Base-by-base conservation (phyloP, 352 stramenopile species). In the Globisporangium megalacanthum region DNA sequence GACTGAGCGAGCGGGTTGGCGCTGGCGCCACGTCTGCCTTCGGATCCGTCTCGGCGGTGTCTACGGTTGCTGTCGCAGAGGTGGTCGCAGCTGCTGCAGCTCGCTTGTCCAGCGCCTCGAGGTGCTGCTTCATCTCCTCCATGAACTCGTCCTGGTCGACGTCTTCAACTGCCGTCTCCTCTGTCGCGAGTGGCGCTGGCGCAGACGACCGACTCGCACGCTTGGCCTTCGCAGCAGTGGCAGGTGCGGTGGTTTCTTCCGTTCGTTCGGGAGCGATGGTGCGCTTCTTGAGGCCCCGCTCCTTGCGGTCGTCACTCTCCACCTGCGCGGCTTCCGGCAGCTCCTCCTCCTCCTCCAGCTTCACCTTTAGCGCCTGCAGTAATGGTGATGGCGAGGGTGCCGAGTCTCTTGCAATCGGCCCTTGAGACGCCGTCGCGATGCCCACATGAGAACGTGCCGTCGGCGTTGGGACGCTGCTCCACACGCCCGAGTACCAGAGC, bases 401-500 rank as follows among this genome's bases (percentile, higher is more conserved):
- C 33, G 20, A 11, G 39, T 45, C 25, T 49, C 49, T 37, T 62
- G 57, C 25, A 29, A 29, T 29, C 25, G 25, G 25, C 25, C 25
- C 25, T 4, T 4, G 25, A 29, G 25, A 29, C 25, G 25, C 25
- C 25, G 25, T 4, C 25, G 25, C 4, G 25, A 29, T 29, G 25
- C 25, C 4, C 25, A 29, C 25, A 29, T 29, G 25, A 29, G 37
- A 8, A 42, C 15, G 37, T 14, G 39, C 39, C n/a, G 39, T 45
- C n/a, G 13, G 13, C 20, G 47, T 48, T 13, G 29, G 13, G 13
- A 54, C 15, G 22, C 19, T 42, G 36, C 49, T 48, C 64, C 61
- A 68, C n/a, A 62, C 29, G 11, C 60, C 37, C 11, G 56, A 58
- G 52, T 62, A 62, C 64, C 64, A 71, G 10, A 71, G 47, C 35